Conservation (phyloP, 2,329 filamentous ascomycete species). For the Aspergillus calidoustus region DNA sequence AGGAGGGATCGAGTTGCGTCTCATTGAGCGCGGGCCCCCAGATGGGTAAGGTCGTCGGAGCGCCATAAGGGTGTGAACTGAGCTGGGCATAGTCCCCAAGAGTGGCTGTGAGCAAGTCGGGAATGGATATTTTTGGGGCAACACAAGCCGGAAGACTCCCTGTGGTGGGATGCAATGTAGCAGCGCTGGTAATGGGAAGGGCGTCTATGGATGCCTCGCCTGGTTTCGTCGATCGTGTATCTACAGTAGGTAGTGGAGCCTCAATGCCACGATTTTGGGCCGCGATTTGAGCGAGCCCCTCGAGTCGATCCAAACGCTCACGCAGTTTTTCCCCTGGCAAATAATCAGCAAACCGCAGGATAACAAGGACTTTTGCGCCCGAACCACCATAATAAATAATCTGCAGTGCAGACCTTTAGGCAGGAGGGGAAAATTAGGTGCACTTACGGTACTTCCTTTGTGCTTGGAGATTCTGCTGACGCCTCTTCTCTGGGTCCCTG, state of each 20-base stretch:
- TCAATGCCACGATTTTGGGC: not conserved
- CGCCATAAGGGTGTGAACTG: not conserved
- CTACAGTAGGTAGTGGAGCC: not conserved
- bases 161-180: not conserved
- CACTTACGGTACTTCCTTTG: conserved; percentile 28
- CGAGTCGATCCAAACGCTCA: conserved; percentile 21
- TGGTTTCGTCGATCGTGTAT: not conserved
- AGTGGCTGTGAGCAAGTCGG: conserved; percentile 2
- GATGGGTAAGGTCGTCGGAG: not conserved
- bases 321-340: conserved; percentile 24
- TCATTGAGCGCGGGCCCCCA: conserved; percentile 10
- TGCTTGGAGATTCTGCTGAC: conserved; percentile 29
- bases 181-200: not conserved
- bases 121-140: not conserved
- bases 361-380: not conserved
- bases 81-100: conserved; percentile 5
- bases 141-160: conserved; percentile 2
- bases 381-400: not conserved
- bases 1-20: not conserved
- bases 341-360: conserved; percentile 3
- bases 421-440: not conserved
- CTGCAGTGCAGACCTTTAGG: not conserved
- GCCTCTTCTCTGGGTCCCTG: conserved; percentile 28
- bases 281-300: conserved; percentile 19
- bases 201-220: not conserved